These are phyloP conservation scores for Rhizophora apiculata DNA, from an alignment of 345 rosid genomes.

Conservation along the genomic window DNA sequence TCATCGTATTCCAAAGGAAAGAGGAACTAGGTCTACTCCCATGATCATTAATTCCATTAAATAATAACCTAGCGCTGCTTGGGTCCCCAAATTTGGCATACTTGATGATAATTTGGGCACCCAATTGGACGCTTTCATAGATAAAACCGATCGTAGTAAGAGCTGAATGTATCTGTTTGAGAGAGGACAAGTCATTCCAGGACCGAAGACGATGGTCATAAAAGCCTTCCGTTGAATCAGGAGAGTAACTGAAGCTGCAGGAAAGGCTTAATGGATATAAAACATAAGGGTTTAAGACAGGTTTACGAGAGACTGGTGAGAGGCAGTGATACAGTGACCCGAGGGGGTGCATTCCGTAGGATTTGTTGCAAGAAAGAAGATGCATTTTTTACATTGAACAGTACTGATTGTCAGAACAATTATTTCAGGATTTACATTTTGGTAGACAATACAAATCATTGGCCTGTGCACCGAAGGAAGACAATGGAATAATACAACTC, in stretches of 20 bases:
- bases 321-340: neutral
- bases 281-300: slow-evolving; percentile 10
- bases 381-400: too few species aligned
- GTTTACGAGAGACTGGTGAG: slow-evolving; percentile 9
- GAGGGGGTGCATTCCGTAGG: slow-evolving; percentile 22
- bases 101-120: slow-evolving; percentile 37
- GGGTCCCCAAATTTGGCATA: slow-evolving; percentile 35
- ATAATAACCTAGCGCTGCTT: slow-evolving; percentile 30
- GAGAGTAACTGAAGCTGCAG: slow-evolving; percentile 15
- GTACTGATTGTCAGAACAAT: neutral
- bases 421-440: neutral
- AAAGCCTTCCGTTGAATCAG: slow-evolving; percentile 22
- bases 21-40: slow-evolving; percentile 31
- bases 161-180: slow-evolving; percentile 43
- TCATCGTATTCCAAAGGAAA: slow-evolving; percentile 50
- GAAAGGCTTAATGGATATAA: neutral
- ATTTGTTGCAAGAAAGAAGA: neutral
- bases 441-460: neutral
- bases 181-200: slow-evolving; percentile 26
- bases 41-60: slow-evolving; percentile 19
- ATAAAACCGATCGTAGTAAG: slow-evolving; percentile 31
- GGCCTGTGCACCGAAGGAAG: neutral
- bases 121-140: slow-evolving; percentile 31
- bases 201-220: slow-evolving; percentile 30
- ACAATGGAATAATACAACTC: slow-evolving; percentile 1